Base-by-base conservation (phyloP, 2,329 filamentous ascomycete genomes). In the Graphium sp. region DNA sequence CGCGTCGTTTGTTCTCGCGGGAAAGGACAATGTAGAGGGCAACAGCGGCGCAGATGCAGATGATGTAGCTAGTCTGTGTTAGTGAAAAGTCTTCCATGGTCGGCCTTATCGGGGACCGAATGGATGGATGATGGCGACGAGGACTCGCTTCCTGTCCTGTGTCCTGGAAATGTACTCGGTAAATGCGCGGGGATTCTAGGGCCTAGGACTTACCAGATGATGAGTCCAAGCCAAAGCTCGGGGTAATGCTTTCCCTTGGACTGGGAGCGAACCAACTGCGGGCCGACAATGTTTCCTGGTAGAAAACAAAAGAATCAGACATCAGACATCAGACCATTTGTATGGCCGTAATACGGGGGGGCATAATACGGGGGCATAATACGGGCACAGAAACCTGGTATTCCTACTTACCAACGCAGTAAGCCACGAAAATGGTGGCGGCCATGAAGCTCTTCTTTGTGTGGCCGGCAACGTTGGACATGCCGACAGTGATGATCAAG, bases 401-500 rank as follows among this genome's bases (percentile, higher is more conserved):
- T 12, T n/a, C n/a, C 6, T 10, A 34, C 29, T 22, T 26, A 2
- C 77, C 62, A 3, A 83, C 70, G 31, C 74, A 79, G 42, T 83
- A 83, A 1, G 74, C 75, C 0, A 80, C 74, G 36, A 83, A 84
- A 2, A 80, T 74, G 0, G 72, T 71, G 0, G 73, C 71, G 0
- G 77, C 74, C 60, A 78, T 81, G 40, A 77, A 73, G 36, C 71
- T 77, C 56, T 83, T 83, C 53, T 84, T 84, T 0, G 77, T 83
- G 15, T 77, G 66, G 0, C 79, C 78, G 0, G 77, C 76, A 0
- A 83, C 74, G 37, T 84, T 84, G 8, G 67, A 66, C 58, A 62
- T 62, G 19, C 58, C 58, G 5, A 66, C 35, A 0, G 58, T 58
- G 36, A 67, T 61, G 29, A 57, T 54, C 23, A 66, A 52, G 24